These are phyloP conservation scores for Chrysoporthe puriensis DNA, from an alignment of 2,329 filamentous ascomycete genomes.

Conservation along the genomic window DNA sequence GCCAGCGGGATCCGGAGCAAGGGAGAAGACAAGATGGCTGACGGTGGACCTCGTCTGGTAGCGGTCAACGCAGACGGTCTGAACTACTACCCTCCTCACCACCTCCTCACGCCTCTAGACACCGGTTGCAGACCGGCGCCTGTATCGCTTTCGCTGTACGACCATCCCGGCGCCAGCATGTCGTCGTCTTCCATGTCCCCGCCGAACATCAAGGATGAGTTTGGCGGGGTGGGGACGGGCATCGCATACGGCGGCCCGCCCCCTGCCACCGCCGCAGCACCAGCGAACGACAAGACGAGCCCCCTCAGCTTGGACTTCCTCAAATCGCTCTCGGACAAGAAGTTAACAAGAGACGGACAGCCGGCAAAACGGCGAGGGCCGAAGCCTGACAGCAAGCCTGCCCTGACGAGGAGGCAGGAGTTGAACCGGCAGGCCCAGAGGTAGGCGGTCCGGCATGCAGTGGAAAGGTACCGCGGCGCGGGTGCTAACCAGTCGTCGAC, in stretches of 20 bases:
- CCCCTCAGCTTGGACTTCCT: conserved; percentile 63
- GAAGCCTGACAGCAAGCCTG: conserved; percentile 95
- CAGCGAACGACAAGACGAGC: conserved; percentile 36
- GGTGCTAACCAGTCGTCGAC: conserved; percentile 32
- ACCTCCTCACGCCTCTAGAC: conserved; percentile 4
- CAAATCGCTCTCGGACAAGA: conserved; percentile 73
- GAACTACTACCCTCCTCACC: conserved; percentile 8
- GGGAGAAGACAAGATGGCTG: conserved; percentile 19
- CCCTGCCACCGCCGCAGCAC: not conserved
- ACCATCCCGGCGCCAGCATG: conserved; percentile 11
- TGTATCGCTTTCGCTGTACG: conserved; percentile 1
- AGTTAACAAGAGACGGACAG: conserved; percentile 82
- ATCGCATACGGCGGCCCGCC: conserved; percentile 24
- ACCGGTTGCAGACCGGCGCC: conserved; percentile 1
- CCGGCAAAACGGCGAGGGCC: conserved; percentile 87
- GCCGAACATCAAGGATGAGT: conserved; percentile 24
- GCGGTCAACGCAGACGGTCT: conserved; percentile 12
- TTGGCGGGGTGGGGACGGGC: conserved; percentile 21
- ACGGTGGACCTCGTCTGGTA: conserved; percentile 23
- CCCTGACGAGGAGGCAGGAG: conserved; percentile 88
- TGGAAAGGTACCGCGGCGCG: too few species aligned
- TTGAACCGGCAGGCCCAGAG: conserved; percentile 94
- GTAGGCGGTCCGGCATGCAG: conserved; percentile 50
- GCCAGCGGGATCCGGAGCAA: not conserved
- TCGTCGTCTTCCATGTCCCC: conserved; percentile 23